Percentiles rank a stretch among this genome's conserved stretches.
These are phyloP conservation scores for Lipomyces orientalis DNA, from an alignment of 805 yeast species.

Conservation along the genomic window DNA sequence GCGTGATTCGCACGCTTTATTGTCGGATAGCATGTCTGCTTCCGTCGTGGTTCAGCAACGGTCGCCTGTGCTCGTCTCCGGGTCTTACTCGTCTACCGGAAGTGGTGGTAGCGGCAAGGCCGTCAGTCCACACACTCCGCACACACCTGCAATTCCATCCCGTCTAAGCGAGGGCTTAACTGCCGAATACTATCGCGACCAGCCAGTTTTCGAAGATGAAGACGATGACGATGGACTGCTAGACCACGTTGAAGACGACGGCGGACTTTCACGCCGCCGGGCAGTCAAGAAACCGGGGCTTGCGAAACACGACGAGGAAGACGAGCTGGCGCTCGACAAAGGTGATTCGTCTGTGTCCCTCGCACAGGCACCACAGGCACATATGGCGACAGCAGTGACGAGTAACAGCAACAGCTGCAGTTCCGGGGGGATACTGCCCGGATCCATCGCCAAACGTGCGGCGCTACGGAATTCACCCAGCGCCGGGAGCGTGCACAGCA, in stretches of 20 bases:
- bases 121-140: constrained; percentile 36
- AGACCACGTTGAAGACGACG: constrained; percentile 15
- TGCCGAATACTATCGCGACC: constrained; percentile 35
- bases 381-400: background rate
- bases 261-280: background rate
- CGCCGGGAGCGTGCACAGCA: constrained; percentile 8
- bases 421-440: constrained; percentile 5
- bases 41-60: constrained; percentile 34
- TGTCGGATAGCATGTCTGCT: constrained; percentile 47
- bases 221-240: constrained; percentile 25
- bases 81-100: constrained; percentile 24
- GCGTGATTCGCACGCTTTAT: constrained; percentile 44
- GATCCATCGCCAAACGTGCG: constrained; percentile 4
- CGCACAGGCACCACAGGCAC: background rate
- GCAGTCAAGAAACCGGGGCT: constrained; percentile 14
- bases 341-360: background rate
- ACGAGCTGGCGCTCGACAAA: constrained; percentile 1
- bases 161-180: constrained; percentile 46
- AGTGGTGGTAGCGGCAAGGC: constrained; percentile 20
- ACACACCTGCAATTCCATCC: constrained; percentile 47
- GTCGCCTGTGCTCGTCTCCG: constrained; percentile 21
- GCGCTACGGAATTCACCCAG: constrained; percentile 10
- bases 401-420: background rate
- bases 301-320: constrained; percentile 8
- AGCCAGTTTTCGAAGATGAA: constrained; percentile 34